Base-by-base conservation (phyloP, 805 yeast genomes). In the Metschnikowia reukaufii region DNA sequence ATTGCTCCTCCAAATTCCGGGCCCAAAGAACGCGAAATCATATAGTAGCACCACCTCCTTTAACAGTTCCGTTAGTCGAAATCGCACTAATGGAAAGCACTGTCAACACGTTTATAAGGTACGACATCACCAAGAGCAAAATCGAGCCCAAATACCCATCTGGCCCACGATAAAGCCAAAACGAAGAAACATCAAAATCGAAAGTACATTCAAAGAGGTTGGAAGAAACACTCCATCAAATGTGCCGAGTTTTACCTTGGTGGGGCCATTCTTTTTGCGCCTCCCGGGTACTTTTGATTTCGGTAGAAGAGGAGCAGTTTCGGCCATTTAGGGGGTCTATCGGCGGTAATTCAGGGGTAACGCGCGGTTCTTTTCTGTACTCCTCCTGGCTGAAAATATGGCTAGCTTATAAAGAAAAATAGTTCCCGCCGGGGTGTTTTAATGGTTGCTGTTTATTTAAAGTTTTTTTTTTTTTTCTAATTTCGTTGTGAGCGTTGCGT, bases 31-130 rank as follows among this genome's bases (percentile, higher is more conserved):
- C 99, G 76, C 29, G 96, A 86, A 49, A 94, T 89, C 97, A 94
- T 94, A 60, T 90, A 94, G 63, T 94, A 94, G 98, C 97, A 39
- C 99, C 99, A 13, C 99, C 99, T 12, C 98, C 98, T 56, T 90
- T 80, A 2, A 94, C 98, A 0, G 96, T 89, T 18, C 99, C 99
- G 62, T 94, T 94, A 1, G 99, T 94, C 2, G 97, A 89, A 50
- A 94, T 94, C 1, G 99, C 99, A 45, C 96, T 87, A 48, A 94
- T 83, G 17, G 96, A 88, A 55, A 94, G 67, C 0, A 96, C 88
- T 0, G 99, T 94, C 46, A 94, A 72, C 5, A 89, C 72, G 62
- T 92, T 86, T 52, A 94, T 89, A 3, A 81, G 61, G 63, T 91
- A 94, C 39, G 96, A 86, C 63, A 89, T 63, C 2, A 84, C 45